These are phyloP conservation scores for Pseudoscleropodium purum DNA, from an alignment of 225 moss, liverwort and hornwort genomes.

Conservation along the genomic window DNA sequence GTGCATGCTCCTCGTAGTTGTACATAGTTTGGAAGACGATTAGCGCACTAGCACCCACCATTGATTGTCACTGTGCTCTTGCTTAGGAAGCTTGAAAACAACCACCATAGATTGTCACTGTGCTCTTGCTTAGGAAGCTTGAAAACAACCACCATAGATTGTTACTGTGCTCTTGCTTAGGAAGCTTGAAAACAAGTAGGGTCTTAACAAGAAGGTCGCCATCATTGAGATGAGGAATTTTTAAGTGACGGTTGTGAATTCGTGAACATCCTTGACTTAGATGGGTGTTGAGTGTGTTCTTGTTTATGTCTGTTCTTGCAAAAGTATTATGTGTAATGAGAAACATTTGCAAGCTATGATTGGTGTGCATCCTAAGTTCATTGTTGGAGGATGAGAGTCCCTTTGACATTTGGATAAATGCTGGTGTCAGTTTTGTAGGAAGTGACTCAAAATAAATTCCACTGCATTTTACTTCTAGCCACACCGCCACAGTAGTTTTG, in stretches of 20 bases:
- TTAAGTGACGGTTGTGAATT: neutral
- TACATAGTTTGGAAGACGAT: slow-evolving; percentile 3
- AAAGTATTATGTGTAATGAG: neutral
- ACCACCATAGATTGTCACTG: neutral
- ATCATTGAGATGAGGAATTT: neutral
- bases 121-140: neutral
- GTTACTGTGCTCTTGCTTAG: neutral
- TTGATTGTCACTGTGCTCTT: neutral
- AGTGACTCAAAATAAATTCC: neutral
- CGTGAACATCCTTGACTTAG: neutral
- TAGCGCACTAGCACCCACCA: neutral
- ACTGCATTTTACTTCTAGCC: neutral
- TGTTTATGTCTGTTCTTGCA: neutral
- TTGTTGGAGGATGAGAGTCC: neutral
- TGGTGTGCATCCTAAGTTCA: no score
- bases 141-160: neutral
- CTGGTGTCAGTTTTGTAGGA: neutral
- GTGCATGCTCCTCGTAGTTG: slow-evolving; percentile 7
- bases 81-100: neutral
- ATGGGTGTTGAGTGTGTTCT: neutral
- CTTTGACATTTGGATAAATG: neutral
- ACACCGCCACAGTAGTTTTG: neutral
- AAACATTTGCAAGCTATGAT: neutral
- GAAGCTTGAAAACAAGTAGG: neutral
- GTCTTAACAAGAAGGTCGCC: neutral